phyloP scores from a whole-genome alignment of 495 filamentous ascomycete genomes.

The Aspergillus sparsus region DNA sequence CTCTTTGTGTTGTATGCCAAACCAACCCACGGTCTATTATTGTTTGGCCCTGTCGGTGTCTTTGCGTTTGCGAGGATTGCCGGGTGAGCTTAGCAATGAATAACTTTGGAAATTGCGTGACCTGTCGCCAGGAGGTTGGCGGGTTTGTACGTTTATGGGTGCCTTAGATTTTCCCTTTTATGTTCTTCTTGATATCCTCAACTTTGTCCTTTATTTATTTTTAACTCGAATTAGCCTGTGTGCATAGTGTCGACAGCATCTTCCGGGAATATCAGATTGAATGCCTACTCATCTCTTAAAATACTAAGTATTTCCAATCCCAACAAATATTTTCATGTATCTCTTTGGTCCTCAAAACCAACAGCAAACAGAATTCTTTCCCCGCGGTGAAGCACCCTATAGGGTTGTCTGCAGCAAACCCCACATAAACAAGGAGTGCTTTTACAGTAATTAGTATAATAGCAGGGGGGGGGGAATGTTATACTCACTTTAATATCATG shows the following conservation, averaged over 20 bases:
- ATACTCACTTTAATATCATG: too few species aligned
- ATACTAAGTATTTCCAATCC: not conserved
- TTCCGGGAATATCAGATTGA: not conserved
- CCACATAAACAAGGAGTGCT: too few species aligned
- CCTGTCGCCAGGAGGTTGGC: constrained; percentile 80
- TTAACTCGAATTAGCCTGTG: constrained; percentile 10
- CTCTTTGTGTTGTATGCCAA: constrained; percentile 93
- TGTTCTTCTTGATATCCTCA: constrained; percentile 3
- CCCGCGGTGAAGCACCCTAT: too few species aligned
- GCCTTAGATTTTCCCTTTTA: constrained; percentile 52
- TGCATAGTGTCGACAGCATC: constrained; percentile 4
- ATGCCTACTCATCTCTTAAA: not conserved
- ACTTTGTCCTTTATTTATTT: constrained; percentile 13
- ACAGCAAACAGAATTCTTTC: too few species aligned
- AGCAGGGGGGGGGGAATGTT: too few species aligned
- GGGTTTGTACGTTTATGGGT: constrained; percentile 92
- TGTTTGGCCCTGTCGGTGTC: constrained; percentile 93
- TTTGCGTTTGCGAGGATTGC: constrained; percentile 94
- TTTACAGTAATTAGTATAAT: too few species aligned
- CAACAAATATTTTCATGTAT: not conserved
- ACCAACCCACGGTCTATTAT: constrained; percentile 82
- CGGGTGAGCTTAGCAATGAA: constrained; percentile 92
- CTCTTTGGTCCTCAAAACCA: too few species aligned
- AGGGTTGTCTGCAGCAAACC: too few species aligned
- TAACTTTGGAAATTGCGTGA: constrained; percentile 94